A percentile compares a stretch with the other conserved stretches of the same genome.
Conservation (phyloP, 176 grass and related monocot genomes). For the Phoenix dactylifera region DNA sequence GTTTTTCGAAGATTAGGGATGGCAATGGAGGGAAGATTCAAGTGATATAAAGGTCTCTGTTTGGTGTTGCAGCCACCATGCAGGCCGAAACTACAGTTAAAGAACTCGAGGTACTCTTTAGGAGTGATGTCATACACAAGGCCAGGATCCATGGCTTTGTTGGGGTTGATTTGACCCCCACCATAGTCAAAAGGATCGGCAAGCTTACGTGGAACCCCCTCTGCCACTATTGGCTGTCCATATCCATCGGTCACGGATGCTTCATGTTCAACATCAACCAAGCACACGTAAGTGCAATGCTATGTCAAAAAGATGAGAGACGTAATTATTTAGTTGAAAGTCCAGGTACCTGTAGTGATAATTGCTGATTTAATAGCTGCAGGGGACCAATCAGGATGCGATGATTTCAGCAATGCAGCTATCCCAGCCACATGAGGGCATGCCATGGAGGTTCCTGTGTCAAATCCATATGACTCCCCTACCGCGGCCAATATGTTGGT, state of each 20-base stretch:
- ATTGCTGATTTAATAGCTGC: constrained; percentile 55
- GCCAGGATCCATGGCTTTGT: constrained; percentile 3
- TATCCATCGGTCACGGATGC: constrained; percentile 28
- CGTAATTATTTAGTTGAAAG: no score
- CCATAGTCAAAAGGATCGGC: constrained; percentile 46
- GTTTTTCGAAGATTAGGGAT: constrained; percentile 2
- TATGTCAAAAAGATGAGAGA: no score
- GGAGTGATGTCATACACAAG: constrained; percentile 14
- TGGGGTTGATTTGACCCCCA: not conserved
- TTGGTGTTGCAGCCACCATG: no score
- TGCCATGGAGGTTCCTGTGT: constrained; percentile 40
- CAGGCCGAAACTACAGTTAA: not conserved
- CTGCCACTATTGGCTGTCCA: constrained; percentile 30
- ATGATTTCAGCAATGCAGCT: constrained; percentile 42
- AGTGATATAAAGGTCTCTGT: not conserved
- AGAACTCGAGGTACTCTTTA: not conserved
- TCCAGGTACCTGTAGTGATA: constrained; percentile 37
- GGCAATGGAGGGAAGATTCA: constrained; percentile 10
- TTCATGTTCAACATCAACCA: not conserved
- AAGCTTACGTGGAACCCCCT: constrained; percentile 33
- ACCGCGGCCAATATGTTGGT: constrained; percentile 37
- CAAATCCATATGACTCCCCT: constrained; percentile 7
- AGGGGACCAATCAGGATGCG: constrained; percentile 60
- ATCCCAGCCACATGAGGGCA: constrained; percentile 54
- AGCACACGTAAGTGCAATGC: not conserved